Base-by-base conservation (phyloP, 306 rosid genomes). In the Sphenostylis stenocarpa region DNA sequence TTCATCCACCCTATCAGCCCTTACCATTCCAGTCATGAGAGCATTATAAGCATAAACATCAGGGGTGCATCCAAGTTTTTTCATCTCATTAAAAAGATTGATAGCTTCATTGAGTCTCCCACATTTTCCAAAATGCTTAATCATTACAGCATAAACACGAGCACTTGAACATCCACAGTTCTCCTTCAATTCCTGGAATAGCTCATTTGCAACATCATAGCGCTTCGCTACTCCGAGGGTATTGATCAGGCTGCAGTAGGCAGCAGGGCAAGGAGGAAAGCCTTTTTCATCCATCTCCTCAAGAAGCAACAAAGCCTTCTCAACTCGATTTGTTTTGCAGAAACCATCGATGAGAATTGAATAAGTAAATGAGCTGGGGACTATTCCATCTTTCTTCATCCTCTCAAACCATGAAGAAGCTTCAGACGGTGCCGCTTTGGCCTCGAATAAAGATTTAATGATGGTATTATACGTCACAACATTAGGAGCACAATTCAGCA, bases 211-310 rank as follows among this genome's bases (percentile, higher is more conserved):
- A 73, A 94, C 97, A 65, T 92, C 98, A 4, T 91, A 92, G 31
- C 96, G 87, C 75, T 90, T 95, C 57, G 96, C 97, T 85, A 80
- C 86, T 82, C 98, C 98, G 26, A 95, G 98, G 77, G 86, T 85
- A 67, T 95, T 89, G 85, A 95, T 95, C 83, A 95, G 77, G 88
- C 97, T 95, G 90, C 98, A 92, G 80, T 92, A 92, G 34, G 97
- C 97, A 80, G 97, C 93, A 63, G 98, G 93, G 80, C 98, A 92
- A 47, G 98, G 95, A 15, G 98, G 96, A 84, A 90, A 88, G 10
- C 97, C 96, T 51, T 85, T 95, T 83, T 95, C 98, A 64, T 92
- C 98, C 98, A 95, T 95, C 84, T 92, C 96, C 69, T 95, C 97
- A n/a, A 92, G 97, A 88, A 95, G 97, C 83, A 95, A 51, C 77